phyloP scores from a whole-genome alignment of 2,329 filamentous ascomycete genomes.

The Helminthosporium solani region DNA sequence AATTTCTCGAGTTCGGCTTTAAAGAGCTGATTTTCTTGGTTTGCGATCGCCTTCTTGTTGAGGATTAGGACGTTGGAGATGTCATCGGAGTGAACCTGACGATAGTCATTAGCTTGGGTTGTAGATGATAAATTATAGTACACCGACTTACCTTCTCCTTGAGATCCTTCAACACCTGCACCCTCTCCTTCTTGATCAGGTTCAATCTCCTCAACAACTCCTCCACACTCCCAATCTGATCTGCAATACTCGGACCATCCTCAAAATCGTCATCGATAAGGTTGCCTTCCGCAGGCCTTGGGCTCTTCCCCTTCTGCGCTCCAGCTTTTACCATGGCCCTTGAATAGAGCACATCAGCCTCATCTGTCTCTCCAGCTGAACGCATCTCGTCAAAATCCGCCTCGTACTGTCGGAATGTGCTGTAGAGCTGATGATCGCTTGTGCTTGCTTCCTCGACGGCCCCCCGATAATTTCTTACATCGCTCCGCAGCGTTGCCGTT shows the following conservation, averaged over 20 bases:
- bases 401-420: conserved; percentile 83
- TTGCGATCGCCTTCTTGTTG: conserved; percentile 95
- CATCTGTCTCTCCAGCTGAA: conserved; percentile 78
- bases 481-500: conserved; percentile 81
- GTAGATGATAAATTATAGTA: neutral
- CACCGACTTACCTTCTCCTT: conserved; percentile 93
- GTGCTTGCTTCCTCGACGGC: conserved; percentile 85
- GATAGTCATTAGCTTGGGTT: conserved; percentile 12
- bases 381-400: conserved; percentile 94
- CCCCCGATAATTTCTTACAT: conserved; percentile 83
- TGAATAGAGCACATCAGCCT: conserved; percentile 87
- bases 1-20: conserved; percentile 98
- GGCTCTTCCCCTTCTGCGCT: conserved; percentile 59
- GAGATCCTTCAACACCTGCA: conserved; percentile 90
- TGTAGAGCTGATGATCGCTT: conserved; percentile 80
- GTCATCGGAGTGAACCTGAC: conserved; percentile 88
- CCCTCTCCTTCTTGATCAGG: conserved; percentile 85
- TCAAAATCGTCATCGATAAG: conserved; percentile 93
- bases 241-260: conserved; percentile 73
- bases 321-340: conserved; percentile 79
- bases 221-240: conserved; percentile 87
- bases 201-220: conserved; percentile 89
- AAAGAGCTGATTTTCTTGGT: conserved; percentile 89
- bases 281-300: conserved; percentile 69
- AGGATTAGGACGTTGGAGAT: conserved; percentile 96